A percentile compares a stretch with the other conserved stretches of the same genome.
Evolutionary conservation across 352 stramenopile genomes (phyloP).

Genomic region (Pythium folliculosum): DNA sequence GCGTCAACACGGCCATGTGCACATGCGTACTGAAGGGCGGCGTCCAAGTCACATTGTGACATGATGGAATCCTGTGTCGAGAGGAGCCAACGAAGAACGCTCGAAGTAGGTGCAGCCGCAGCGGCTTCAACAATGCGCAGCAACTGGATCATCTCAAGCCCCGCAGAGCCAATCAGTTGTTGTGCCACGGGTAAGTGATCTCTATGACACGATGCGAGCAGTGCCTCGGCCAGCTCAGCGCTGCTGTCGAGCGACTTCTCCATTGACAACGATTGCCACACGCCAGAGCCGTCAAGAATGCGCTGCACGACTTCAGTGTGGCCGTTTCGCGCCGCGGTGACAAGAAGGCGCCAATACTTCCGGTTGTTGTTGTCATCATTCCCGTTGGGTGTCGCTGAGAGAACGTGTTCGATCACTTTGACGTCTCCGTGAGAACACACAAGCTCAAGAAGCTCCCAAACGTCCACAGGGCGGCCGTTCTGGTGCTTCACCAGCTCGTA

Average conservation of each 20-base stretch:
- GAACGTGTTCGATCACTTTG: conserved; percentile 3
- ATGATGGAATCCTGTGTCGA: background rate
- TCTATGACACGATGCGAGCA: conserved; percentile 28
- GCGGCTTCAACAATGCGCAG: conserved; percentile 23
- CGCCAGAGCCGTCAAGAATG: conserved; percentile 8
- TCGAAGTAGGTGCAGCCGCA: background rate
- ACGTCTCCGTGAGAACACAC: conserved; percentile 15
- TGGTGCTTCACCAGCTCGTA: background rate
- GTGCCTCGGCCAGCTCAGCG: conserved; percentile 19
- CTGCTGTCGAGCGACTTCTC: conserved; percentile 2
- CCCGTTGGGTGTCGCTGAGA: background rate
- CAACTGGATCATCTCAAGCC: conserved; percentile 19
- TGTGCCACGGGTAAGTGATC: conserved; percentile 11
- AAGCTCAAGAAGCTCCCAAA: conserved; percentile 22
- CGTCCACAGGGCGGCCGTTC: background rate
- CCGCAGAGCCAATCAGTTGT: conserved; percentile 16
- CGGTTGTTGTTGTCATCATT: background rate
- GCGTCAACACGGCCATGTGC: conserved; percentile 16
- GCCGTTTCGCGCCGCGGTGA: conserved; percentile 23
- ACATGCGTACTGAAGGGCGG: conserved; percentile 32
- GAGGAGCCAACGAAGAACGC: conserved; percentile 23
- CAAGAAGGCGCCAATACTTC: conserved; percentile 24
- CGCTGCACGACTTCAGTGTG: conserved; percentile 18
- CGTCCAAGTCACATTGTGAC: conserved; percentile 19
- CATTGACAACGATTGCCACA: background rate